Evolutionary conservation across 2,329 filamentous ascomycete genomes (phyloP), one percentile per base, ranked within the genome.

Genomic region (Metarhizium sp.): DNA sequence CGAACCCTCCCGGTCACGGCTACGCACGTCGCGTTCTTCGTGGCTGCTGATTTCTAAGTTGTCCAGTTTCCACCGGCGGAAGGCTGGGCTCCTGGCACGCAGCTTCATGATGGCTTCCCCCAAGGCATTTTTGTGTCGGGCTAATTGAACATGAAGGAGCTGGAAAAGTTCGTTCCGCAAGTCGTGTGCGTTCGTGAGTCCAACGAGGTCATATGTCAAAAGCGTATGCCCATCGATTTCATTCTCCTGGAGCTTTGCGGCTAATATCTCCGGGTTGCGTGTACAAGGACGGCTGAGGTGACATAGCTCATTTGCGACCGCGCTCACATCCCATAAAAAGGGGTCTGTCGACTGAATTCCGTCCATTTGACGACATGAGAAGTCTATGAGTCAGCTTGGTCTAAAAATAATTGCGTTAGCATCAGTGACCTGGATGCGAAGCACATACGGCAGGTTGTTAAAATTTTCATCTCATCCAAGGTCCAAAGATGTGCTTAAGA

Each of bases 311-410:
- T 75, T 67, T 10, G 87, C 78, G 11, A 95, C 81, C 40, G 83
- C 77, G 42, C 87, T 82, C 36, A 85, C 75, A 40, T 79, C 78
- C 90, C 90, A 95, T 54, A 78, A 64, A 68, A 85, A 87, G n/a
- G 90, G 90, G 69, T 95, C 89, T 55, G 71, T 66, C 16, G 68
- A 67, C 50, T 43, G 34, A 18, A 54, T 18, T 20, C 52, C 60
- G 32, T 65, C 66, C 69, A 71, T 70, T 52, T 59, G 56, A 18
- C 34, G 50, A 48, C 46, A 56, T 59, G 36, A 50, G 38, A 46
- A 48, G 11, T 49, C 20, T 6, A 14, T 14, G 8, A 32, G 50
- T 30, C n/a, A 16, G 34, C 5, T 18, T 50, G 16, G 14, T 11
- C 48, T 50, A 20, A 25, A 14, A 16, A 30, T 20, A 14, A 11